Conservation (phyloP, 2,329 filamentous ascomycete genomes). For the Verticillium dahliae region DNA sequence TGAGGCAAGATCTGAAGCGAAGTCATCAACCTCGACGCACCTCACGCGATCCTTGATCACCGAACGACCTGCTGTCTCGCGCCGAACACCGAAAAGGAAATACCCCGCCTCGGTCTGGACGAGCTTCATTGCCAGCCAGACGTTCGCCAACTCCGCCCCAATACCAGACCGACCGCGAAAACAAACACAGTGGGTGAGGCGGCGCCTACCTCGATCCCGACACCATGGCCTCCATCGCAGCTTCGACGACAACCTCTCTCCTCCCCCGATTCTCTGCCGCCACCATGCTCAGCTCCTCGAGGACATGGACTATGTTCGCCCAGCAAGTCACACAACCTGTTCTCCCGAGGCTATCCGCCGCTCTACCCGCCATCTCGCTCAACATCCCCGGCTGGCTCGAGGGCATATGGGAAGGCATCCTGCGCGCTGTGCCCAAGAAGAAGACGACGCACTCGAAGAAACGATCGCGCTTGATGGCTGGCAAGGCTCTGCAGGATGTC, state of each 20-base stretch:
- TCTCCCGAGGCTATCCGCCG: constrained; percentile 48
- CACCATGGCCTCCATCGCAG: constrained; percentile 35
- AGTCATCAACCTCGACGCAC: neutral
- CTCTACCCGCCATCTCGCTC: constrained; percentile 54
- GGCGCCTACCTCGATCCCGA: neutral
- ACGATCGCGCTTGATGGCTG: constrained; percentile 86
- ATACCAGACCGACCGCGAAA: neutral
- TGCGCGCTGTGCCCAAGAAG: constrained; percentile 94
- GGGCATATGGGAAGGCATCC: constrained; percentile 86
- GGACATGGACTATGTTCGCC: constrained; percentile 36
- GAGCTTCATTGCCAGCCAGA: neutral
- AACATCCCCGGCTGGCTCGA: constrained; percentile 56
- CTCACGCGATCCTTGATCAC: neutral
- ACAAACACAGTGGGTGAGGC: neutral
- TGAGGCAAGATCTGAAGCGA: neutral
- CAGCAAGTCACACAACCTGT: constrained; percentile 39
- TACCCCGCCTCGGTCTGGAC: neutral
- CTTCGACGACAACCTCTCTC: constrained; percentile 30
- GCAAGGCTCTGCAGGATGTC: constrained; percentile 89
- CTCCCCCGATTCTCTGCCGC: constrained; percentile 46
- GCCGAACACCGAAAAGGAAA: neutral
- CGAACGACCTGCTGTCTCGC: neutral
- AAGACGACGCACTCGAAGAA: constrained; percentile 97
- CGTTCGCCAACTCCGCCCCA: neutral
- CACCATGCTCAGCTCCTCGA: constrained; percentile 31